Percentiles rank a stretch among this genome's conserved stretches.
These are phyloP conservation scores for Pseudozyma tsukubaensis DNA, from an alignment of 1,284 basidiomycete species.

Conservation along the genomic window DNA sequence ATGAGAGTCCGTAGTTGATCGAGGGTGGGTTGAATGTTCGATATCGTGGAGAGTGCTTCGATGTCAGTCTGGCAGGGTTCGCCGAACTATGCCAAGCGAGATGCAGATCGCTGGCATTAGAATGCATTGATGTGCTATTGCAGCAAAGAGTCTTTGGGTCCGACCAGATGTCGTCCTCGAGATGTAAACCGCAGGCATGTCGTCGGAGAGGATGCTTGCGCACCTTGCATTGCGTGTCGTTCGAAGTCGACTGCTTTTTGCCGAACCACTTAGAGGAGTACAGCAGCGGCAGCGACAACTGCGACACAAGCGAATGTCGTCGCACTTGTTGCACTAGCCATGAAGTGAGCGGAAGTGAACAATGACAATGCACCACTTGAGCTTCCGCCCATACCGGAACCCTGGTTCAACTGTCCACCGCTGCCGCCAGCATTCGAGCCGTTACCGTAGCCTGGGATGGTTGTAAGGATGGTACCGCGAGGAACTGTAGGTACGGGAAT, in stretches of 20 bases:
- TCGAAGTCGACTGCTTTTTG: neutral
- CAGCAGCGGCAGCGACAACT: constrained; percentile 24
- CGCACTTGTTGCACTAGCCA: constrained; percentile 19
- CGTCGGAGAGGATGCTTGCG: neutral
- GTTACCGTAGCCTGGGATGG: constrained; percentile 55
- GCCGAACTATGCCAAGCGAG: too few species aligned
- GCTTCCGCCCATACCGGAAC: constrained; percentile 22
- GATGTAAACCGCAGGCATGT: too few species aligned
- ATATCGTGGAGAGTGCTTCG: too few species aligned
- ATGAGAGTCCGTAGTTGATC: constrained; percentile 19
- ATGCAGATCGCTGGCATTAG: too few species aligned
- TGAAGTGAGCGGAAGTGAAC: constrained; percentile 21
- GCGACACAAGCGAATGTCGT: constrained; percentile 28
- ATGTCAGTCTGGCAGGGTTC: too few species aligned
- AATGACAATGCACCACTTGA: constrained; percentile 35
- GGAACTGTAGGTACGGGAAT: constrained; percentile 38
- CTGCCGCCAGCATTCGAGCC: constrained; percentile 13
- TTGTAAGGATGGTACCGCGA: constrained; percentile 49
- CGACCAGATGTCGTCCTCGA: too few species aligned
- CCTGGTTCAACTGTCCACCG: constrained; percentile 20
- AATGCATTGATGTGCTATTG: too few species aligned
- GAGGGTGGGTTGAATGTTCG: neutral
- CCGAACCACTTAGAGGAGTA: constrained; percentile 19
- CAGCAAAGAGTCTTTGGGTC: too few species aligned
- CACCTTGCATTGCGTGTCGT: neutral